Evolutionary conservation across 2,329 filamentous ascomycete species (phyloP), one percentile per base, ranked within the genome.

Genomic region (Clonostachys rosea): DNA sequence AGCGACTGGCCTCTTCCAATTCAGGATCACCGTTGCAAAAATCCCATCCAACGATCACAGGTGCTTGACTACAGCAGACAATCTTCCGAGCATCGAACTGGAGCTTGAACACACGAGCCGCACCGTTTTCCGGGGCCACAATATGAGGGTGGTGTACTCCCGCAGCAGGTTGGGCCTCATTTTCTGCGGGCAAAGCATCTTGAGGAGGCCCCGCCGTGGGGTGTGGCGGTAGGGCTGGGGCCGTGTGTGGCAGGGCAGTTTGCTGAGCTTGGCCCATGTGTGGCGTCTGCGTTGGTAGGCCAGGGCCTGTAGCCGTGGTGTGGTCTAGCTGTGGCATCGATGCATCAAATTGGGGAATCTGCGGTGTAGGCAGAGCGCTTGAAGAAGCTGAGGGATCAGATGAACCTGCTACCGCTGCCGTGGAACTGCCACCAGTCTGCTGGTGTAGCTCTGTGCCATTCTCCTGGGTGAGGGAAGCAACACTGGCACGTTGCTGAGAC

Each of bases 41-140:
- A 65, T 99, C 94, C 94, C 94, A 99, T 1, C 91, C 94, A 1
- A 97, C 90, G 59, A 99, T 97, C 14, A 87, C 83, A 37, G 85
- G 85, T 48, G 94, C 90, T 64, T 97, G 91, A 53, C 88, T 94
- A 63, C 92, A 96, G 70, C 91, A 96, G 47, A 99, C 87, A 55
- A 99, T 95, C 57, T 91, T 84, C 18, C 91, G 81, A 1, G 91
- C 89, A 62, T 99, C 94, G 56, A 96, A 99, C 64, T 99, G 94
- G 35, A 97, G 75, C 67, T 99, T 99, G 74, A 97, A 99, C 4
- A 99, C 88, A 20, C 94, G 70, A 8, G 75, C 72, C 11, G 74
- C 70, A 47, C 70, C 73, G 34, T 70, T 66, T 51, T 80, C 76
- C 8, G 66, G 62, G 2, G 17, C 36, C 14, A 63, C 59, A 10